Conservation (phyloP, 176 grass and related monocot species). For the Hsuehochloa calcarea region DNA sequence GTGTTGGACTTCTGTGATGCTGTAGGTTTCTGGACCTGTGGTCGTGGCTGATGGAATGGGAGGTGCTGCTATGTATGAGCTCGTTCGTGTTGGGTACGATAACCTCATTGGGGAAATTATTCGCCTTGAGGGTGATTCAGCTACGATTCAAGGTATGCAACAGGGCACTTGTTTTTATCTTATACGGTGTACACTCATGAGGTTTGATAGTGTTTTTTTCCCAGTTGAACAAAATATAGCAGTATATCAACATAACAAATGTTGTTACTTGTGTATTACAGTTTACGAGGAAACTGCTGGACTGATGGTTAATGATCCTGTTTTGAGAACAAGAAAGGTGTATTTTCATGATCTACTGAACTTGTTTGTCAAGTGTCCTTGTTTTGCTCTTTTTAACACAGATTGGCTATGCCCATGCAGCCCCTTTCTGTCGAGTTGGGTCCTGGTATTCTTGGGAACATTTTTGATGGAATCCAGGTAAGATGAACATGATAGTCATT, state of each 20-base stretch:
- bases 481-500: background rate
- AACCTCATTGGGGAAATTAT: conserved; percentile 65
- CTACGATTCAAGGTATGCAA: conserved; percentile 69
- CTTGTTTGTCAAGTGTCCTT: background rate
- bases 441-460: conserved; percentile 93
- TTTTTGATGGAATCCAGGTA: conserved; percentile 96
- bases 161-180: background rate
- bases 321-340: conserved; percentile 68
- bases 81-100: conserved; percentile 54
- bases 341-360: background rate
- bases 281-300: conserved; percentile 72
- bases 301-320: conserved; percentile 64
- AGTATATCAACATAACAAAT: conserved; percentile 17
- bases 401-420: conserved; percentile 38
- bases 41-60: conserved; percentile 95
- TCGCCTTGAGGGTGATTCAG: conserved; percentile 57
- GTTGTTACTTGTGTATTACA: conserved; percentile 11
- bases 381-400: conserved; percentile 12
- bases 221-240: background rate
- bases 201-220: background rate
- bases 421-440: conserved; percentile 88
- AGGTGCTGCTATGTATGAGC: conserved; percentile 64
- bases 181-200: background rate
- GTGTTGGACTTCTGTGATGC: background rate
- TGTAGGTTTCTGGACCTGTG: conserved; percentile 85